These are phyloP conservation scores for Ligustrum vulgare DNA, from an alignment of 257 asterid genomes.

Conservation along the genomic window DNA sequence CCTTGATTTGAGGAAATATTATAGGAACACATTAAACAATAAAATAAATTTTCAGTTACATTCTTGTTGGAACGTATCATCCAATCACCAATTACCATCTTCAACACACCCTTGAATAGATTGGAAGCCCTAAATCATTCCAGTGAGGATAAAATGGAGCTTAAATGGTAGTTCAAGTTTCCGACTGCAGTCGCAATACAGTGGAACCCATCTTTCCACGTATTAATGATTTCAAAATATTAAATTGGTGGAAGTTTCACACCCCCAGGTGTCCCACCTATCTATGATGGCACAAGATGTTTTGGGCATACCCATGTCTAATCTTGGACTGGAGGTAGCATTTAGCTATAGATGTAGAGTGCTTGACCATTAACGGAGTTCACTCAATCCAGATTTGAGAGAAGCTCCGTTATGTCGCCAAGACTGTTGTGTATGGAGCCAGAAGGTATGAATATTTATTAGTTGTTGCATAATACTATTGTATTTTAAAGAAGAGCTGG, in stretches of 20 bases:
- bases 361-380: conserved; percentile 60
- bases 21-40: too few species aligned
- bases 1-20: too few species aligned
- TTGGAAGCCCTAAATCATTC: too few species aligned
- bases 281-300: conserved; percentile 95
- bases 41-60: too few species aligned
- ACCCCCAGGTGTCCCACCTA: conserved; percentile 89
- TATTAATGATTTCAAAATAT: conserved; percentile 68
- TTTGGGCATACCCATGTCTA: conserved; percentile 74
- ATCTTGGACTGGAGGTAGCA: conserved; percentile 67
- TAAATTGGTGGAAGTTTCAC: conserved; percentile 99
- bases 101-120: too few species aligned
- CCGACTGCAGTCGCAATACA: too few species aligned
- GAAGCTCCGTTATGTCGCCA: conserved; percentile 94
- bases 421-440: conserved; percentile 73
- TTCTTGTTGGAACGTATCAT: too few species aligned
- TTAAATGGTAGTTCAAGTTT: too few species aligned
- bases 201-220: conserved; percentile 94
- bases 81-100: too few species aligned
- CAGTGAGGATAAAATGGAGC: too few species aligned
- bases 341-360: conserved; percentile 65
- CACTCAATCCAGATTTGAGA: conserved; percentile 64
- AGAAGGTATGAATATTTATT: conserved; percentile 48
- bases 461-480: not conserved
- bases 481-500: conserved; percentile 4